Evolutionary conservation across 441 rosid species (phyloP).

Genomic region (Croton setiger): DNA sequence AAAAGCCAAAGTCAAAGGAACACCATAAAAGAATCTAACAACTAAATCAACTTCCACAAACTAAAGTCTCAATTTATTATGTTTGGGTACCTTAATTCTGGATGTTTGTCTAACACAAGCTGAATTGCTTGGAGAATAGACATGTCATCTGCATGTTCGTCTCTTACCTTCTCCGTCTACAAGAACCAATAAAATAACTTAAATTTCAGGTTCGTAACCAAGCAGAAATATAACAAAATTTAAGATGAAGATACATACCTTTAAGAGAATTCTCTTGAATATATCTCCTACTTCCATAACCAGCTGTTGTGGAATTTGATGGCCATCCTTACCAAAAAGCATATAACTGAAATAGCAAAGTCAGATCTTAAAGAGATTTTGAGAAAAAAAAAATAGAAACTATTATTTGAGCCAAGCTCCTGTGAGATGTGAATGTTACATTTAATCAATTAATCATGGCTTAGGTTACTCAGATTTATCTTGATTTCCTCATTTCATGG

Average conservation of each 20-base stretch:
- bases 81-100: conserved; percentile 61
- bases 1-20: conserved; percentile 11
- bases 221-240: conserved; percentile 1
- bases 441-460: neutral
- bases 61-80: neutral
- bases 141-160: conserved; percentile 69
- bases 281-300: conserved; percentile 71
- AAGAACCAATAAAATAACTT: conserved; percentile 21
- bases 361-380: conserved; percentile 17
- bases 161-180: conserved; percentile 78
- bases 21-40: conserved; percentile 2
- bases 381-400: neutral
- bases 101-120: conserved; percentile 64
- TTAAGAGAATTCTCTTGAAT: conserved; percentile 70
- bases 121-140: conserved; percentile 77
- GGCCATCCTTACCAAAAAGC: conserved; percentile 62
- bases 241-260: conserved; percentile 50
- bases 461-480: neutral
- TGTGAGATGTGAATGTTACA: neutral
- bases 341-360: conserved; percentile 46
- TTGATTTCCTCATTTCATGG: neutral
- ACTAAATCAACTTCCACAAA: neutral
- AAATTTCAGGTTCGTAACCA: neutral
- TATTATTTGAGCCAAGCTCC: conserved; percentile 2
- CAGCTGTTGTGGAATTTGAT: conserved; percentile 54